Percentiles rank a stretch among this genome's conserved stretches.
Evolutionary conservation across 192 early-diverging fungal species (phyloP).

Genomic region (Endogone sp.): DNA sequence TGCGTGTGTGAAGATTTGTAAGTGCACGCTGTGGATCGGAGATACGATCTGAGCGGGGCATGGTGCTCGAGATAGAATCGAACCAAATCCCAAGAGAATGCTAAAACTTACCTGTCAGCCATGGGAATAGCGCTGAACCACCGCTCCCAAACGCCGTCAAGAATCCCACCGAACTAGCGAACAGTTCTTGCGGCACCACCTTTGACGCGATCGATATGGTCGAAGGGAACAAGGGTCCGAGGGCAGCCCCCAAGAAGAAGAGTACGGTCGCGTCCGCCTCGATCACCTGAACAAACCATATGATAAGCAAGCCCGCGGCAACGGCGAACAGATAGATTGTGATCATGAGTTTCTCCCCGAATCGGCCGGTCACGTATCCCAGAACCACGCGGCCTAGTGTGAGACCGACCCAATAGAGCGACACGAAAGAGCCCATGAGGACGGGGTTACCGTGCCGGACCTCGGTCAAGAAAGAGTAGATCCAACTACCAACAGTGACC

Average conservation of each 20-base stretch:
- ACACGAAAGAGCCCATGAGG: conserved; percentile 19
- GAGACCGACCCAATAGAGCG: conserved; percentile 30
- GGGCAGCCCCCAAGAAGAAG: conserved; percentile 12
- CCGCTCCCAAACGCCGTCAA: conserved; percentile 23
- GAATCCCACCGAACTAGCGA: conserved; percentile 31
- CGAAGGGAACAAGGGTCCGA: conserved; percentile 28
- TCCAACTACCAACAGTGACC: conserved; percentile 30
- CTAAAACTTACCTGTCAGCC: conserved; percentile 12
- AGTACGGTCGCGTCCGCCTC: conserved; percentile 16
- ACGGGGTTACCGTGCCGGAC: conserved; percentile 18
- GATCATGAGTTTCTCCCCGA: conserved; percentile 32
- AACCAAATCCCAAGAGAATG: too few species aligned
- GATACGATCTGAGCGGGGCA: too few species aligned
- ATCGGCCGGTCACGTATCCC: conserved; percentile 22
- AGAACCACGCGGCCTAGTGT: conserved; percentile 27
- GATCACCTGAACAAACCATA: conserved; percentile 9
- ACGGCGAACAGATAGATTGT: conserved; percentile 10
- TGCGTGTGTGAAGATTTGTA: too few species aligned
- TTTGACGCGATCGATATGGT: conserved; percentile 25
- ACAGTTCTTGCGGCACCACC: conserved; percentile 15
- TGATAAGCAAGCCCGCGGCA: conserved; percentile 3
- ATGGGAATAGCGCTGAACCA: conserved; percentile 27
- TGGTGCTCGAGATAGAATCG: too few species aligned
- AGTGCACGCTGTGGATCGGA: too few species aligned
- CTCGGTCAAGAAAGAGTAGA: conserved; percentile 24